phyloP scores from a whole-genome alignment of 331 rosid species.

The Acacia concinna region DNA sequence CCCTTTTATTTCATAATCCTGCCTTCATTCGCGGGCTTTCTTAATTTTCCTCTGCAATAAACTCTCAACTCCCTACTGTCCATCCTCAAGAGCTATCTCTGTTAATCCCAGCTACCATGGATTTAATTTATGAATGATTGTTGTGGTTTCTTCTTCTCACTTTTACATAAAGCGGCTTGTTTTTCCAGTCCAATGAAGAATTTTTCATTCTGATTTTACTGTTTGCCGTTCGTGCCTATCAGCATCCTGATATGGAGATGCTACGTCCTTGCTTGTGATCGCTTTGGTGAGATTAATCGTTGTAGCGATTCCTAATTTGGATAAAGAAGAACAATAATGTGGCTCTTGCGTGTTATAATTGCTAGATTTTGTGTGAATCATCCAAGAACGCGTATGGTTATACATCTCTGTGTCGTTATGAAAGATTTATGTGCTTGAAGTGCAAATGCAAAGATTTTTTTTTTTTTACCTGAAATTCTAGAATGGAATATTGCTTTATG shows the following conservation, averaged over 20 bases:
- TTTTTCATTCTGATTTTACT: conserved; percentile 18
- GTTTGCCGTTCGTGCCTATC: conserved; percentile 28
- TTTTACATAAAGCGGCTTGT: neutral
- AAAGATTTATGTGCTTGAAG: neutral
- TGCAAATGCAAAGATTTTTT: neutral
- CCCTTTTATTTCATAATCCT: neutral
- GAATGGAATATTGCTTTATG: conserved; percentile 16
- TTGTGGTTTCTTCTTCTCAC: conserved; percentile 5
- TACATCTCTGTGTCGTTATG: neutral
- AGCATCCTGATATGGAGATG: conserved; percentile 39
- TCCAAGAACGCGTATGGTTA: neutral
- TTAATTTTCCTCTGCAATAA: conserved; percentile 7
- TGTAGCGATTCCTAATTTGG: neutral
- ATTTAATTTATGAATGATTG: neutral
- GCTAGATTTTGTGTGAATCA: neutral
- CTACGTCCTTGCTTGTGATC: conserved; percentile 37
- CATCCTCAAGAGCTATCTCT: conserved; percentile 17
- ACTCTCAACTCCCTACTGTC: conserved; percentile 16
- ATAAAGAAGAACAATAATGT: conserved; percentile 25
- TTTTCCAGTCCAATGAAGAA: conserved; percentile 20
- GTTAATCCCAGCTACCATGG: neutral
- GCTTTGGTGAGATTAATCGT: conserved; percentile 39
- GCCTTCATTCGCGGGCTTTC: neutral
- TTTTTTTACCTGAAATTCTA: neutral
- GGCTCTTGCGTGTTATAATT: conserved; percentile 22